Evolutionary conservation across 768 basidiomycete genomes (phyloP).

Genomic region (Leccinum boreale): DNA sequence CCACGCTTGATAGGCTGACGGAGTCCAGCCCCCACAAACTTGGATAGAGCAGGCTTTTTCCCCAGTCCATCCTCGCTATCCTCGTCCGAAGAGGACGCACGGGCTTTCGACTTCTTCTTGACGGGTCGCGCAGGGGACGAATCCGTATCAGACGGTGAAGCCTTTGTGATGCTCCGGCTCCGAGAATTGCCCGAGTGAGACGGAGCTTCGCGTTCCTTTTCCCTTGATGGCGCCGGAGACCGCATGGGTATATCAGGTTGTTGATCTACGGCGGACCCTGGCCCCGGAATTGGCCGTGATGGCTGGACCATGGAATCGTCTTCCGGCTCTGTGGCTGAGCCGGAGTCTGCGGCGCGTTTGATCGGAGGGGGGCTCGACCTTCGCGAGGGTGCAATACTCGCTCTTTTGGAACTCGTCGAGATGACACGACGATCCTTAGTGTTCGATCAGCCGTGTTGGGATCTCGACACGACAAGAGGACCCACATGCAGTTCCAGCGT

Average conservation of each 20-base stretch:
- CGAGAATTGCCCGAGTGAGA: slow-evolving; percentile 14
- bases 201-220: neutral
- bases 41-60: slow-evolving; percentile 40
- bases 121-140: slow-evolving; percentile 49
- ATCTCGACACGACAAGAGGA: slow-evolving; percentile 2
- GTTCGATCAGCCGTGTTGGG: slow-evolving; percentile 6
- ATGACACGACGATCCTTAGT: slow-evolving; percentile 14
- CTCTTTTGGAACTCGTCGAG: slow-evolving; percentile 3
- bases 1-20: slow-evolving; percentile 76
- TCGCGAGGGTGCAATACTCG: slow-evolving; percentile 1
- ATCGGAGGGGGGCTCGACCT: slow-evolving; percentile 12
- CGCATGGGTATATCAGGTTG: slow-evolving; percentile 14
- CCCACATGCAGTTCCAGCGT: slow-evolving; percentile 22
- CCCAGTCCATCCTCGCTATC: slow-evolving; percentile 58
- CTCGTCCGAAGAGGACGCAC: slow-evolving; percentile 43
- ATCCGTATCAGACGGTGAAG: slow-evolving; percentile 41
- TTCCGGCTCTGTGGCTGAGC: slow-evolving; percentile 31
- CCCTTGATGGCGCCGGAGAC: slow-evolving; percentile 22
- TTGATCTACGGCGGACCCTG: slow-evolving; percentile 7
- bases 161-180: slow-evolving; percentile 24
- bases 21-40: slow-evolving; percentile 43
- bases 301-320: slow-evolving; percentile 11
- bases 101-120: slow-evolving; percentile 51
- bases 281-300: neutral
- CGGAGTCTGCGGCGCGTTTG: slow-evolving; percentile 13